These are phyloP conservation scores for Penicillium sp. DNA, from an alignment of 2,329 filamentous ascomycete species.

Conservation along the genomic window DNA sequence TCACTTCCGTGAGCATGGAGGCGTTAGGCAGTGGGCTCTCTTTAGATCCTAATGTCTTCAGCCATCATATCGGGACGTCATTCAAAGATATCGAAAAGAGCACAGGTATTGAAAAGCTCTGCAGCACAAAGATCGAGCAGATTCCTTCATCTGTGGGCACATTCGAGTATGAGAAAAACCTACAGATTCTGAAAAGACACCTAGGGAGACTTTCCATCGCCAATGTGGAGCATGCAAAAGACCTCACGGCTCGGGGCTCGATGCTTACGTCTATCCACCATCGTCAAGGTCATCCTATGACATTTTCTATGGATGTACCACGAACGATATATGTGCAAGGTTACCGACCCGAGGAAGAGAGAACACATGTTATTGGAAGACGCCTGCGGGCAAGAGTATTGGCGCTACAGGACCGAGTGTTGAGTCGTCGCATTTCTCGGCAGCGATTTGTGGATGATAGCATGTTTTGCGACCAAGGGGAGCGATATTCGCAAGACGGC, in stretches of 20 bases:
- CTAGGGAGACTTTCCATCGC: not conserved
- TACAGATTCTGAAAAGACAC: not conserved
- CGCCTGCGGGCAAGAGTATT: not conserved
- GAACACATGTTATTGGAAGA: not conserved
- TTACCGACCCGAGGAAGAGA: not conserved
- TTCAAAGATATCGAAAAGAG: not conserved
- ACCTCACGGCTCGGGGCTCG: not conserved
- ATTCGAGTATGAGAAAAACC: not conserved
- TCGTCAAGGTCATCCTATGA: not conserved
- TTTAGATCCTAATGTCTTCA: not conserved
- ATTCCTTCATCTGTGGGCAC: not conserved
- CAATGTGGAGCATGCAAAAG: not conserved
- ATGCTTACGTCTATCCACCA: not conserved
- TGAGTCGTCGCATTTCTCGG: not conserved
- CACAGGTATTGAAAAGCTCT: not conserved
- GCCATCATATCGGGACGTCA: not conserved
- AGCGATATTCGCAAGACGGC: not conserved
- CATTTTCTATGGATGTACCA: not conserved
- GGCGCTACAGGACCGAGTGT: not conserved
- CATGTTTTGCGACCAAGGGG: not conserved
- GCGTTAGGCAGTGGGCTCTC: not conserved
- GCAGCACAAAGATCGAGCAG: not conserved
- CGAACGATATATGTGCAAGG: not conserved
- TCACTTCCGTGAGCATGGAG: not conserved
- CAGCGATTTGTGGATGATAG: not conserved